phyloP scores from a whole-genome alignment of 2,329 filamentous ascomycete genomes.

The Fusarium nematophilum region DNA sequence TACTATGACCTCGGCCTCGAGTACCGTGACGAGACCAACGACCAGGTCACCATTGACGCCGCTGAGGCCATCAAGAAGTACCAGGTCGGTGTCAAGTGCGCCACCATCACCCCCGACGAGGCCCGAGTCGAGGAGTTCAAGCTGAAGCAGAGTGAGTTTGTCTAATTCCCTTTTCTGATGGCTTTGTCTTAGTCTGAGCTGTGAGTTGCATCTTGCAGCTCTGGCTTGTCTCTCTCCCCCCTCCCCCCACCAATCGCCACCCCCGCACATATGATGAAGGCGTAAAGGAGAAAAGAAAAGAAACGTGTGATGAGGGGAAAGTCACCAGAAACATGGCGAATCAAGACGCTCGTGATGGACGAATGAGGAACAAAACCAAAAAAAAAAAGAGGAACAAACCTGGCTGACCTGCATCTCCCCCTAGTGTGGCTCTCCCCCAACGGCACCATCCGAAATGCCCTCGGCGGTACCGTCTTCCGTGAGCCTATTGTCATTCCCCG shows the following conservation, averaged over 20 bases:
- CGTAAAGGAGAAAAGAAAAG: slow-evolving; percentile 10
- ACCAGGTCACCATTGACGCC: slow-evolving; percentile 94
- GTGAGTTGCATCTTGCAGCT: slow-evolving; percentile 32
- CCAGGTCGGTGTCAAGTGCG: slow-evolving; percentile 98
- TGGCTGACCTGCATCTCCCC: slow-evolving; percentile 34
- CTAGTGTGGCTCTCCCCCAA: slow-evolving; percentile 98
- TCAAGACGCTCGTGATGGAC: no score
- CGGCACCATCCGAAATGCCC: slow-evolving; percentile 81
- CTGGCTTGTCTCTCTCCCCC: background rate
- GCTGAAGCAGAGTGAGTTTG: slow-evolving; percentile 88
- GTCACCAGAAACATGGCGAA: slow-evolving; percentile 22
- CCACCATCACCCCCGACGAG: slow-evolving; percentile 98
- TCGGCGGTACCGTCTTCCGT: slow-evolving; percentile 97
- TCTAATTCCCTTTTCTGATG: slow-evolving; percentile 12
- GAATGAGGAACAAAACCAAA: slow-evolving; percentile 8
- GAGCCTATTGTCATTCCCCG: slow-evolving; percentile 97
- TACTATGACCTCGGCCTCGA: slow-evolving; percentile 95
- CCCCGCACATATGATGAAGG: slow-evolving; percentile 39
- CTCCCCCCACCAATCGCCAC: slow-evolving; percentile 37
- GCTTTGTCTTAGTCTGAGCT: slow-evolving; percentile 10
- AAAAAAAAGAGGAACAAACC: slow-evolving; percentile 14
- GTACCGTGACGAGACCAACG: slow-evolving; percentile 95
- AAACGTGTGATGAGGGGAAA: slow-evolving; percentile 14
- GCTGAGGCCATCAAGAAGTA: slow-evolving; percentile 99
- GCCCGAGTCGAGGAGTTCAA: slow-evolving; percentile 97